These are phyloP conservation scores for Leccinum subtestaceum DNA, from an alignment of 768 basidiomycete species.

Conservation along the genomic window DNA sequence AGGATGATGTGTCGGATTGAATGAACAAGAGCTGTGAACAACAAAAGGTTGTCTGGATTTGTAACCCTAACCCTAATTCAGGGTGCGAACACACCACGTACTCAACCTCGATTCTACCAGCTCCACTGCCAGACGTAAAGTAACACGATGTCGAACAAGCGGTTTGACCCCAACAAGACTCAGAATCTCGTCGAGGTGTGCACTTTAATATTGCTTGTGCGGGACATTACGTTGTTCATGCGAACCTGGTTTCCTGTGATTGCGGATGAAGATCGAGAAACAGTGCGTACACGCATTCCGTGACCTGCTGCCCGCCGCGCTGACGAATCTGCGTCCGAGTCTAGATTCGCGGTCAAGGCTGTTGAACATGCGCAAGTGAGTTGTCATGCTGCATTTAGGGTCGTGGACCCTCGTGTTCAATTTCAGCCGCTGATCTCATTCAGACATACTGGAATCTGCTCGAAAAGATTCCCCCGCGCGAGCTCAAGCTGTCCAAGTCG, in stretches of 20 bases:
- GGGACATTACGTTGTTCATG: constrained; percentile 21
- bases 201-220: constrained; percentile 7
- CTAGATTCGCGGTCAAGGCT: constrained; percentile 64
- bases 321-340: constrained; percentile 12
- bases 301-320: constrained; percentile 1
- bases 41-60: not conserved
- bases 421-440: constrained; percentile 10
- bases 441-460: constrained; percentile 96
- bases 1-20: too few relatives aligned
- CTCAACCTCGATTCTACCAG: constrained; percentile 1
- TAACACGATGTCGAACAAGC: constrained; percentile 42
- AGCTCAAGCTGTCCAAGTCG: constrained; percentile 81
- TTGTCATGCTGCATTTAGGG: constrained; percentile 8
- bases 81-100: constrained; percentile 1
- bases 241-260: constrained; percentile 6
- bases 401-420: constrained; percentile 3
- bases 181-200: constrained; percentile 87
- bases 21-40: not conserved
- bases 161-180: constrained; percentile 88
- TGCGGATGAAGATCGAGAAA: constrained; percentile 78
- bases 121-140: constrained; percentile 19
- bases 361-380: constrained; percentile 94
- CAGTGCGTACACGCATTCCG: constrained; percentile 55
- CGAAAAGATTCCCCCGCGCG: constrained; percentile 71
- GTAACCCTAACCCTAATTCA: constrained; percentile 27